Conservation (phyloP, 768 basidiomycete species). For the Asterophora lycoperdoides region DNA sequence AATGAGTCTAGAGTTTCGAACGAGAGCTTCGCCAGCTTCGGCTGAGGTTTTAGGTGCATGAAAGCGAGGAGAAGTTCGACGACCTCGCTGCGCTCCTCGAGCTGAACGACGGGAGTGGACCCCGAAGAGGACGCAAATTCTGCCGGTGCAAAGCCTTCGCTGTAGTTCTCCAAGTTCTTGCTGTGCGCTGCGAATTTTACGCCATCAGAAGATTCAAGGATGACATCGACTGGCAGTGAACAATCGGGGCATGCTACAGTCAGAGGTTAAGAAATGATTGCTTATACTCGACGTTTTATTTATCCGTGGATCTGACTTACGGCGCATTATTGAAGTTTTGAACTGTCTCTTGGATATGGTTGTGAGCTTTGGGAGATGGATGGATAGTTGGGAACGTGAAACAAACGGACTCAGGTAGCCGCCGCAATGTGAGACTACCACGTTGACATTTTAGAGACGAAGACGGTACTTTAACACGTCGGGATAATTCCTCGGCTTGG, state of each 20-base stretch:
- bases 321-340: no score
- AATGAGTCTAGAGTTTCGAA: slow-evolving; percentile 3
- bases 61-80: slow-evolving; percentile 7
- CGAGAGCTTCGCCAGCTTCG: slow-evolving; percentile 2
- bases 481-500: no score
- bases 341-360: no score
- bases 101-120: background rate
- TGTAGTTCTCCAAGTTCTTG: slow-evolving; percentile 3
- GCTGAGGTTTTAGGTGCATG: slow-evolving; percentile 11
- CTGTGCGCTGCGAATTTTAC: slow-evolving; percentile 7
- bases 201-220: slow-evolving; percentile 5
- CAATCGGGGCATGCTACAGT: slow-evolving; percentile 6
- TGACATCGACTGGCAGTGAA: background rate
- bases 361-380: no score
- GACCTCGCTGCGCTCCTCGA: slow-evolving; percentile 1
- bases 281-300: no score
- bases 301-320: no score
- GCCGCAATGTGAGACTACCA: no score
- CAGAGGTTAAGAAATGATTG: no score
- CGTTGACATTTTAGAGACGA: no score
- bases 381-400: no score
- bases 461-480: no score
- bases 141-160: slow-evolving; percentile 6
- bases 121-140: background rate
- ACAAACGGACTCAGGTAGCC: no score